These are phyloP conservation scores for Mentha longifolia DNA, from an alignment of 257 asterid genomes.

Conservation along the genomic window DNA sequence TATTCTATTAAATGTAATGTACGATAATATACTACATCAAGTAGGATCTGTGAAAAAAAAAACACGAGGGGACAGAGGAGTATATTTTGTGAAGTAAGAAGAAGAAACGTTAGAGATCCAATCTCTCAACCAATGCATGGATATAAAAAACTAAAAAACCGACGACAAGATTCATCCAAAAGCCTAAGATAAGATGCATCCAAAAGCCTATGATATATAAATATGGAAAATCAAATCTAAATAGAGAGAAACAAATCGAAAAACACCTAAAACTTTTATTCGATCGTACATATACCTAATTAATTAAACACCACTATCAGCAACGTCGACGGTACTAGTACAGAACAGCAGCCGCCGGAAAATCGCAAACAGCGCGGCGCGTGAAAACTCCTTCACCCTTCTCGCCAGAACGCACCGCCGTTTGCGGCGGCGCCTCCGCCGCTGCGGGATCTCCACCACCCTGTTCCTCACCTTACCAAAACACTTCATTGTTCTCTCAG, in stretches of 20 bases:
- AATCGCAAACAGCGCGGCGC: constrained; percentile 46
- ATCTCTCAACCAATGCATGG: too few species aligned
- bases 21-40: too few species aligned
- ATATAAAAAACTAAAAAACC: too few species aligned
- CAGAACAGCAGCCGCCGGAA: constrained; percentile 64
- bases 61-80: too few species aligned
- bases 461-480: constrained; percentile 51
- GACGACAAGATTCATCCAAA: too few species aligned
- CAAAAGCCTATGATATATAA: too few species aligned
- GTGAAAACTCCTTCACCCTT: constrained; percentile 52
- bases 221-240: not conserved
- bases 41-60: too few species aligned
- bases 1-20: too few species aligned
- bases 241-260: not conserved
- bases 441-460: constrained; percentile 32
- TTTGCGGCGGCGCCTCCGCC: constrained; percentile 27
- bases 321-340: constrained; percentile 54
- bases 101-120: too few species aligned
- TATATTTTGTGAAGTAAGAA: too few species aligned
- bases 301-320: constrained; percentile 25
- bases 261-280: not conserved
- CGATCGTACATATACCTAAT: not conserved
- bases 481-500: constrained; percentile 61
- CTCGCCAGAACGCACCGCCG: constrained; percentile 38
- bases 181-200: too few species aligned